phyloP scores from a whole-genome alignment of 768 basidiomycete genomes.

The Tephrocybe sp. region DNA sequence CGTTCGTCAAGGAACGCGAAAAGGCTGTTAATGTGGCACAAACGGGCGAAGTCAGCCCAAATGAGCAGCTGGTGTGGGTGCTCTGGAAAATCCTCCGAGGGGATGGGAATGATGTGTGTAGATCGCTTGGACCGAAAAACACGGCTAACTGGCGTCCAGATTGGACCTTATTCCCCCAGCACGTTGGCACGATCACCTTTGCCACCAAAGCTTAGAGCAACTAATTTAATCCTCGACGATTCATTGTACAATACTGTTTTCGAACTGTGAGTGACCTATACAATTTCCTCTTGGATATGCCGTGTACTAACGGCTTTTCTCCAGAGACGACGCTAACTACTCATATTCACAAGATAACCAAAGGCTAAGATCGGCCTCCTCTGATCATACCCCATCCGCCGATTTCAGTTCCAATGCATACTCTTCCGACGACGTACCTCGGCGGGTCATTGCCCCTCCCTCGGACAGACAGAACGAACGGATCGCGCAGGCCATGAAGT shows the following conservation, averaged over 20 bases:
- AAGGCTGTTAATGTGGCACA: slow-evolving; percentile 54
- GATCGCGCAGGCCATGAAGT: slow-evolving; percentile 62
- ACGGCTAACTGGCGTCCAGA: slow-evolving; percentile 38
- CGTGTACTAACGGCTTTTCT: neutral
- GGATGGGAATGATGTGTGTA: slow-evolving; percentile 75
- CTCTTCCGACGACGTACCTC: slow-evolving; percentile 10
- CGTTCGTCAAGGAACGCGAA: slow-evolving; percentile 69
- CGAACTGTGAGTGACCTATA: slow-evolving; percentile 42
- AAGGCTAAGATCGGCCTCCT: slow-evolving; percentile 39
- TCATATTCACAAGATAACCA: slow-evolving; percentile 39
- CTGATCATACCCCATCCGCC: slow-evolving; percentile 28
- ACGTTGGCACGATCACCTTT: slow-evolving; percentile 74
- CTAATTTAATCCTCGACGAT: slow-evolving; percentile 69
- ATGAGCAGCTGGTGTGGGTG: slow-evolving; percentile 84
- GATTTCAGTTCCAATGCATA: slow-evolving; percentile 17
- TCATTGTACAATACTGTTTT: slow-evolving; percentile 51
- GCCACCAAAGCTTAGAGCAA: slow-evolving; percentile 72
- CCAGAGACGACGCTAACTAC: slow-evolving; percentile 47
- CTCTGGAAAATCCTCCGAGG: slow-evolving; percentile 86
- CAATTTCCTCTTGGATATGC: neutral
- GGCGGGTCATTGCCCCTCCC: slow-evolving; percentile 39
- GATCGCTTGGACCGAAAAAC: neutral
- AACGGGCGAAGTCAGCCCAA: slow-evolving; percentile 50
- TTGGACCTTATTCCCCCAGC: slow-evolving; percentile 79
- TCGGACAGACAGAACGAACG: slow-evolving; percentile 58